Evolutionary conservation across 2,329 filamentous ascomycete genomes (phyloP).

Genomic region (Microcera coccophila): DNA sequence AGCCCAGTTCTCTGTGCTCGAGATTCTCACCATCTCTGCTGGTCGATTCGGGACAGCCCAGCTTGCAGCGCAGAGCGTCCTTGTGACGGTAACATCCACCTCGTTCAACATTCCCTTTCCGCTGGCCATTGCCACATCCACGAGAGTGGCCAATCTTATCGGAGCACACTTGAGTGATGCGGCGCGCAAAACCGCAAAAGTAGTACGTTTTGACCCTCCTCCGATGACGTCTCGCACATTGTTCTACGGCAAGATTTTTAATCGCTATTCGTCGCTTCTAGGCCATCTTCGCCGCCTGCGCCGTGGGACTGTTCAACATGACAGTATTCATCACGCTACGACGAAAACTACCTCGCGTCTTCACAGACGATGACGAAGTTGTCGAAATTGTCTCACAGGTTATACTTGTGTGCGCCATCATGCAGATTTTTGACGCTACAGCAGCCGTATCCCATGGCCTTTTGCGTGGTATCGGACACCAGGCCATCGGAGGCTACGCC

Average conservation of each 20-base stretch:
- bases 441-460: slow-evolving; percentile 76
- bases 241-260: too few species aligned
- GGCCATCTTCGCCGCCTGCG: slow-evolving; percentile 57
- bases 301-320: slow-evolving; percentile 73
- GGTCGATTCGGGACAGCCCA: slow-evolving; percentile 71
- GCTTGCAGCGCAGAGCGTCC: slow-evolving; percentile 79
- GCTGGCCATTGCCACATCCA: slow-evolving; percentile 80
- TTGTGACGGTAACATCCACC: slow-evolving; percentile 70
- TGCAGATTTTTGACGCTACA: slow-evolving; percentile 84
- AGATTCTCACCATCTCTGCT: slow-evolving; percentile 74
- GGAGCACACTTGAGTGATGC: slow-evolving; percentile 75
- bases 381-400: slow-evolving; percentile 60
- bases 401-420: slow-evolving; percentile 73
- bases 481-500: slow-evolving; percentile 81
- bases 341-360: slow-evolving; percentile 66
- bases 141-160: slow-evolving; percentile 83
- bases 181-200: slow-evolving; percentile 70
- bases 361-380: slow-evolving; percentile 66
- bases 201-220: slow-evolving; percentile 42
- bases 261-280: too few species aligned
- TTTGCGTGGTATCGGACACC: slow-evolving; percentile 75
- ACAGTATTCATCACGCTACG: slow-evolving; percentile 63
- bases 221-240: background rate
- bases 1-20: slow-evolving; percentile 85
- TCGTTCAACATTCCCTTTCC: slow-evolving; percentile 90